phyloP scores from a whole-genome alignment of 257 asterid species.

The Capsicum baccatum region DNA sequence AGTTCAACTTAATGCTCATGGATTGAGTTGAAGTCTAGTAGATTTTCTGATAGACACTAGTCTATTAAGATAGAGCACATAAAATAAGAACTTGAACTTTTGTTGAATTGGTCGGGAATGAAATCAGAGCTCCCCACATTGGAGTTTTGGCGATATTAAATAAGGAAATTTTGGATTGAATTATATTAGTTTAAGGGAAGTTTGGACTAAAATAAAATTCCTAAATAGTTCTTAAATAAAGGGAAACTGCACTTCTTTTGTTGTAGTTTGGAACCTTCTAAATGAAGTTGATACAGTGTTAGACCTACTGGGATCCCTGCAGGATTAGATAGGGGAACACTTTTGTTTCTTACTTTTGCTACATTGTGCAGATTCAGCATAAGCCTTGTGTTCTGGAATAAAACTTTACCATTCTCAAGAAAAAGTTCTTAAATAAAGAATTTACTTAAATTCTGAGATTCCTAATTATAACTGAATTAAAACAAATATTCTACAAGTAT shows the following conservation, averaged over 20 bases:
- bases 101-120: background rate
- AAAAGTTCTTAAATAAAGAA: background rate
- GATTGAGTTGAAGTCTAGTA: background rate
- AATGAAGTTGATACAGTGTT: background rate
- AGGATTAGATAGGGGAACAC: too few species aligned
- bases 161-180: background rate
- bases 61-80: background rate
- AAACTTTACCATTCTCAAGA: background rate
- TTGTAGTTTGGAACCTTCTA: background rate
- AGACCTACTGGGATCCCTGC: background rate
- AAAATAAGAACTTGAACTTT: constrained; percentile 8
- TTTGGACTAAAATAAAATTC: background rate
- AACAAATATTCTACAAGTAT: too few species aligned
- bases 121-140: background rate
- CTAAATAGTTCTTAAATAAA: background rate
- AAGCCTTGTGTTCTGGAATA: too few species aligned
- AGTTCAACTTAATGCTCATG: constrained; percentile 7
- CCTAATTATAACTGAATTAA: background rate
- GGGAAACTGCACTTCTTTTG: too few species aligned
- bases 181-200: background rate
- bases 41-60: background rate
- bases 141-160: background rate
- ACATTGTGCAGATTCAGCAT: too few species aligned
- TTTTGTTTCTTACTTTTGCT: too few species aligned
- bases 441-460: background rate